These are phyloP conservation scores for Solioccasus polychromus DNA, from an alignment of 768 basidiomycete species.

Conservation along the genomic window DNA sequence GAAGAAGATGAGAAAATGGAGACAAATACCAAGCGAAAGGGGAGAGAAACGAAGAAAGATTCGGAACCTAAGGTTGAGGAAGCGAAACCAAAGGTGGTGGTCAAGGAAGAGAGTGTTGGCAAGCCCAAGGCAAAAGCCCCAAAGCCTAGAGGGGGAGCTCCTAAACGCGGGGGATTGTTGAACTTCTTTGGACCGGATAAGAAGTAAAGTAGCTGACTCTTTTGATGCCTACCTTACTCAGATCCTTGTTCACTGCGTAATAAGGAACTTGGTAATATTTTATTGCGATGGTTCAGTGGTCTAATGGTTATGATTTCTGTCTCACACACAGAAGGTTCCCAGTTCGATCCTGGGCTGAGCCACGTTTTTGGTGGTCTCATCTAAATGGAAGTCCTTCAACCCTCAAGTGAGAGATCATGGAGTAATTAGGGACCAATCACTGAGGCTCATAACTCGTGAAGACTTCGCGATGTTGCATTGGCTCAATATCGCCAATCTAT, in stretches of 20 bases:
- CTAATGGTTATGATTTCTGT: slow-evolving; percentile 51
- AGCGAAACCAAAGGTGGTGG: slow-evolving; percentile 7
- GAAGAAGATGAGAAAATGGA: slow-evolving; percentile 45
- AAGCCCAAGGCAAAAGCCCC: slow-evolving; percentile 20
- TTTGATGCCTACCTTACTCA: not conserved
- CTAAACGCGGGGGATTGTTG: slow-evolving; percentile 29
- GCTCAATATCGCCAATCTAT: too few relatives aligned
- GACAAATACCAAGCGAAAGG: slow-evolving; percentile 20
- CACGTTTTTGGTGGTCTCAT: slow-evolving; percentile 6
- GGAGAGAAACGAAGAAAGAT: slow-evolving; percentile 20
- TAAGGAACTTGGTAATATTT: too few relatives aligned
- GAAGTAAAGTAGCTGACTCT: slow-evolving; percentile 21
- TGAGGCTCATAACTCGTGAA: too few relatives aligned
- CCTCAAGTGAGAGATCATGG: too few relatives aligned
- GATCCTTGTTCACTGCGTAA: too few relatives aligned
- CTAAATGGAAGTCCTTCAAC: too few relatives aligned
- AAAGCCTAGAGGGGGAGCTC: slow-evolving; percentile 17
- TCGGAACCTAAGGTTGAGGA: slow-evolving; percentile 14
- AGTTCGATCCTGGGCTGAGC: slow-evolving; percentile 46
- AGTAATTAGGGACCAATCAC: too few relatives aligned
- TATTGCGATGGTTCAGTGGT: slow-evolving; percentile 35
- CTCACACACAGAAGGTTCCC: slow-evolving; percentile 50
- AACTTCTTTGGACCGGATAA: slow-evolving; percentile 34
- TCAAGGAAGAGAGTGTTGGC: slow-evolving; percentile 12
- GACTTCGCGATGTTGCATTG: too few relatives aligned